A percentile compares a stretch with the other conserved stretches of the same genome.
These are phyloP conservation scores for Verticillium albo-atrum DNA, from an alignment of 2,329 filamentous ascomycete species.

Conservation along the genomic window DNA sequence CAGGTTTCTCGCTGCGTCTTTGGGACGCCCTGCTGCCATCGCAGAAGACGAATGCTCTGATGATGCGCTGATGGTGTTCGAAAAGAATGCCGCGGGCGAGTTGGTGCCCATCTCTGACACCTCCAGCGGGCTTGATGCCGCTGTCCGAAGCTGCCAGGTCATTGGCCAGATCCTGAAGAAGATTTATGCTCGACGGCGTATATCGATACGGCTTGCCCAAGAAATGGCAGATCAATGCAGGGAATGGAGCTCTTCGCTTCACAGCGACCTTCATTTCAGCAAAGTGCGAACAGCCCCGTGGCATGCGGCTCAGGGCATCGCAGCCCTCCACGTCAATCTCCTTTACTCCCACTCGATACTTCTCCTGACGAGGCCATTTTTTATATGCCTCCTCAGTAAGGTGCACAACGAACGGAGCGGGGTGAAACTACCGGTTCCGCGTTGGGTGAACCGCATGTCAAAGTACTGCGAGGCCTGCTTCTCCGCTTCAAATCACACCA, in stretches of 20 bases:
- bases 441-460: slow-evolving; percentile 17
- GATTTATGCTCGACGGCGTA: slow-evolving; percentile 55
- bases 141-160: slow-evolving; percentile 52
- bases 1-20: slow-evolving; percentile 55
- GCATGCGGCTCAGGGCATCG: slow-evolving; percentile 46
- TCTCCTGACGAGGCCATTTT: slow-evolving; percentile 60
- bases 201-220: slow-evolving; percentile 52
- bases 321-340: slow-evolving; percentile 58
- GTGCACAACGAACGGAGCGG: slow-evolving; percentile 25
- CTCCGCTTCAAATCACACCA: slow-evolving; percentile 43
- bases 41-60: slow-evolving; percentile 58
- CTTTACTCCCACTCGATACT: slow-evolving; percentile 60
- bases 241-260: slow-evolving; percentile 44
- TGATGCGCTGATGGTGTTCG: slow-evolving; percentile 29
- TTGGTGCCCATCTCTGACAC: slow-evolving; percentile 6
- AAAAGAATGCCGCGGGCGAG: slow-evolving; percentile 8
- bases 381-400: slow-evolving; percentile 51
- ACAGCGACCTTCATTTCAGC: slow-evolving; percentile 44
- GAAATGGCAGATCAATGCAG: slow-evolving; percentile 51
- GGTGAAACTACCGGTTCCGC: slow-evolving; percentile 8
- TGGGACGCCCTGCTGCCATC: slow-evolving; percentile 59
- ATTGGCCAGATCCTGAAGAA: slow-evolving; percentile 55
- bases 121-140: slow-evolving; percentile 42
- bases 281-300: slow-evolving; percentile 36
- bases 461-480: slow-evolving; percentile 43